phyloP scores from a whole-genome alignment of 495 filamentous ascomycete species.

The Penicillium atrosanguineum region DNA sequence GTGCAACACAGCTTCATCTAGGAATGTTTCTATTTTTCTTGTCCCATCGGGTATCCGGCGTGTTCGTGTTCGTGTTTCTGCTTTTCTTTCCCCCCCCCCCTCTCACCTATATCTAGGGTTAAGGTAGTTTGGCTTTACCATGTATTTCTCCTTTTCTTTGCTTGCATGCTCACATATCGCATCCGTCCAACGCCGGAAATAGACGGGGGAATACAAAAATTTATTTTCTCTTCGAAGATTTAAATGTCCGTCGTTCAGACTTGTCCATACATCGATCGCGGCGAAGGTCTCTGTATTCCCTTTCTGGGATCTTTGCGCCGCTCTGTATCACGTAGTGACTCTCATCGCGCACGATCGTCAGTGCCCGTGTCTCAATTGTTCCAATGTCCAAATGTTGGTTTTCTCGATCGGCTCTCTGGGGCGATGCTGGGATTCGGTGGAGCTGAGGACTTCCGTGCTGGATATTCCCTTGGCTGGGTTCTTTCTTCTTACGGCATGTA shows the following conservation, averaged over 20 bases:
- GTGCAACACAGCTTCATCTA: constrained; percentile 20
- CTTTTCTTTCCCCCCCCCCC: background rate
- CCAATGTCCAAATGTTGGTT: background rate
- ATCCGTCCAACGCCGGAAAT: constrained; percentile 12
- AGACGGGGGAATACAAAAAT: constrained; percentile 18
- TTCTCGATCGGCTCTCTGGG: background rate
- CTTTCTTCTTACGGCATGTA: background rate
- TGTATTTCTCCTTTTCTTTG: background rate
- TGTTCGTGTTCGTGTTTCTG: background rate
- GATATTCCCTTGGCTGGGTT: background rate
- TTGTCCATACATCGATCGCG: background rate
- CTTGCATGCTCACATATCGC: constrained; percentile 17
- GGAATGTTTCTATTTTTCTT: constrained; percentile 3
- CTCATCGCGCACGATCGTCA: background rate
- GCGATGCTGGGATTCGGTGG: background rate
- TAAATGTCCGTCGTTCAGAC: background rate
- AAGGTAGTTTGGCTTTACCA: background rate
- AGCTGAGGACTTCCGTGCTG: background rate
- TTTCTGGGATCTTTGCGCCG: background rate
- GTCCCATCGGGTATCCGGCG: constrained; percentile 15
- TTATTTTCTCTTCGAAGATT: background rate
- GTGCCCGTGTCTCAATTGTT: background rate
- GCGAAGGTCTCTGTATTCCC: constrained; percentile 3
- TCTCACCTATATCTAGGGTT: background rate
- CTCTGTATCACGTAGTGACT: background rate